A percentile compares a stretch with the other conserved stretches of the same genome.
phyloP scores from a whole-genome alignment of 192 early-diverging fungal genomes.

The Backusella morwellensis region DNA sequence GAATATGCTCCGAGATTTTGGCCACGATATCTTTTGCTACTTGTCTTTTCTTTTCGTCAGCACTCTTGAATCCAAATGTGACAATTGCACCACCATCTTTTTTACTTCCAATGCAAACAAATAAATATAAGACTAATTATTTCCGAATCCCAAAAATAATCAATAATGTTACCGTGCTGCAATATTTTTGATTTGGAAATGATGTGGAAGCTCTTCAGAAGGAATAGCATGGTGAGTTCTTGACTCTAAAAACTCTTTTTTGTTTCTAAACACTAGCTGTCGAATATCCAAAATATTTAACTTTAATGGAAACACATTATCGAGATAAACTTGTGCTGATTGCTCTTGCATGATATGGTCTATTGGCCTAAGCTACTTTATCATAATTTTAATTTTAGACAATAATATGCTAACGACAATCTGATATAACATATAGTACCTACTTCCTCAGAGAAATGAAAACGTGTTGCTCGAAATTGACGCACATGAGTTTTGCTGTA shows the following conservation, averaged over 20 bases:
- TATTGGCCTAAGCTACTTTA: background rate
- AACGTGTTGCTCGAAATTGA: background rate
- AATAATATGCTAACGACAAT: background rate
- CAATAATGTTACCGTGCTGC: constrained; percentile 42
- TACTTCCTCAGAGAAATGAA: background rate
- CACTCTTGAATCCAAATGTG: constrained; percentile 43
- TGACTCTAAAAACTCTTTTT: constrained; percentile 16
- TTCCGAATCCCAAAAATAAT: background rate
- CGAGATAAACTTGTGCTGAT: constrained; percentile 31
- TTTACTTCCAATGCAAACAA: constrained; percentile 14
- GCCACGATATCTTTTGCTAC: constrained; percentile 44
- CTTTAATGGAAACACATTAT: constrained; percentile 41
- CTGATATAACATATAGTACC: background rate
- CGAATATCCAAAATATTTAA: constrained; percentile 36
- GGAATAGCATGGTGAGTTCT: constrained; percentile 28
- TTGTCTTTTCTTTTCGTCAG: constrained; percentile 24
- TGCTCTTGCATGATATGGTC: background rate
- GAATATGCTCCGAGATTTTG: constrained; percentile 50
- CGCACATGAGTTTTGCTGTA: background rate
- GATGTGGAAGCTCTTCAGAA: constrained; percentile 44
- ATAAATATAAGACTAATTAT: background rate
- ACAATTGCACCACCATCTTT: constrained; percentile 50
- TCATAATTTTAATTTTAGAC: background rate
- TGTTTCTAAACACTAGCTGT: constrained; percentile 24
- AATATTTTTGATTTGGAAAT: constrained; percentile 46